Conservation (phyloP, 352 stramenopile genomes). For the Thalassiosira exigua region DNA sequence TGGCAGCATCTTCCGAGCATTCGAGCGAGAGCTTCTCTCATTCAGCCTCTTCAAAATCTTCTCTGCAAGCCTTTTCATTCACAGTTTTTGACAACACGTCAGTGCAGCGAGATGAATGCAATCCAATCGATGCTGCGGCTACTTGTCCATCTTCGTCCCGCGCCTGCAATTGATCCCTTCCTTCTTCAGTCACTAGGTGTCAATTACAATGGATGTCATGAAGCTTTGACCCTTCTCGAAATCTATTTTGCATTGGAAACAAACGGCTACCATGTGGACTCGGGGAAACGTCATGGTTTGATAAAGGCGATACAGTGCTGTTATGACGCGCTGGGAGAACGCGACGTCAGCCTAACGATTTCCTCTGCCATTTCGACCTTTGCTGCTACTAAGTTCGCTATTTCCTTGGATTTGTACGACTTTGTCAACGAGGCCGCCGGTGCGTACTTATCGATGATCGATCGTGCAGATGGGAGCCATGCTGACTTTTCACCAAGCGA, state of each 20-base stretch:
- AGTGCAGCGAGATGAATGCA: constrained; percentile 57
- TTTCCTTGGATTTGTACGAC: constrained; percentile 81
- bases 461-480: constrained; percentile 55
- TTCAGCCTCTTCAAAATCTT: constrained; percentile 68
- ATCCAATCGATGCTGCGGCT: constrained; percentile 72
- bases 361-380: constrained; percentile 59
- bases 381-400: constrained; percentile 64
- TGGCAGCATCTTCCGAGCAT: constrained; percentile 71
- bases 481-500: constrained; percentile 56
- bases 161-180: constrained; percentile 69
- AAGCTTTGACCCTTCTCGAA: constrained; percentile 80
- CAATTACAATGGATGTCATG: constrained; percentile 77
- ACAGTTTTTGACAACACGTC: constrained; percentile 69
- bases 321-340: constrained; percentile 71
- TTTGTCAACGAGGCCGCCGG: constrained; percentile 72
- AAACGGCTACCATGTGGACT: constrained; percentile 39
- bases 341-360: constrained; percentile 63
- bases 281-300: constrained; percentile 25
- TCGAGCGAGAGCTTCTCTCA: constrained; percentile 57
- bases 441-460: constrained; percentile 73
- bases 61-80: constrained; percentile 75
- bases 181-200: constrained; percentile 74
- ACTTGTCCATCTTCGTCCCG: constrained; percentile 62
- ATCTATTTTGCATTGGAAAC: constrained; percentile 51
- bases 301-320: constrained; percentile 65